These are phyloP conservation scores for Clathrospora elynae DNA, from an alignment of 2,329 filamentous ascomycete species.

Conservation along the genomic window DNA sequence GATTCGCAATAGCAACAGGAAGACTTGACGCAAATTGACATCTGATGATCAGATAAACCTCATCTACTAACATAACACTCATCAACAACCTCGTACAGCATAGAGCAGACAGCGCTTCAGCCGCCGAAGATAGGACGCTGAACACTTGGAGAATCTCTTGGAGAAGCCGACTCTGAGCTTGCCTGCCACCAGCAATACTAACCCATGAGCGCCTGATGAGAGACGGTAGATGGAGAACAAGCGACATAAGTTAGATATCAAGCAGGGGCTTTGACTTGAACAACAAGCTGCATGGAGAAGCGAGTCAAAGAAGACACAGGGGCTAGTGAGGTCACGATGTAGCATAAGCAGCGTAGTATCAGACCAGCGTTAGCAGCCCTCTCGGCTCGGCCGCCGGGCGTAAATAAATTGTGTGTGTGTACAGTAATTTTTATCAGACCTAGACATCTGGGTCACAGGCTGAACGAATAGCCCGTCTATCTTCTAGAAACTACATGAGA, in stretches of 20 bases:
- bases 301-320: slow-evolving; percentile 10
- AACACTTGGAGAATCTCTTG: slow-evolving; percentile 16
- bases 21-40: slow-evolving; percentile 7
- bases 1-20: slow-evolving; percentile 3
- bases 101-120: slow-evolving; percentile 13
- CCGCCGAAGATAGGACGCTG: slow-evolving; percentile 14
- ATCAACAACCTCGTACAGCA: slow-evolving; percentile 5
- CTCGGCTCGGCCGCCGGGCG: slow-evolving; percentile 6
- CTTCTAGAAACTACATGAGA: too few species aligned
- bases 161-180: slow-evolving; percentile 10
- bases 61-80: slow-evolving; percentile 7
- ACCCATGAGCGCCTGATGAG: slow-evolving; percentile 7
- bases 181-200: slow-evolving; percentile 11
- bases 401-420: slow-evolving; percentile 15
- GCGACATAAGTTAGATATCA: slow-evolving; percentile 2
- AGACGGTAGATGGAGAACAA: slow-evolving; percentile 6
- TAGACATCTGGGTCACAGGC: too few species aligned
- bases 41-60: slow-evolving; percentile 3
- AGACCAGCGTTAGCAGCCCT: slow-evolving; percentile 15
- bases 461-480: too few species aligned
- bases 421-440: too few species aligned
- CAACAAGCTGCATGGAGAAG: slow-evolving; percentile 4
- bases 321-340: slow-evolving; percentile 7
- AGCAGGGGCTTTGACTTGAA: slow-evolving; percentile 6
- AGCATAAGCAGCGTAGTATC: slow-evolving; percentile 11